These are phyloP conservation scores for Moniliella sp. DNA, from an alignment of 1,284 basidiomycete species.

Conservation along the genomic window DNA sequence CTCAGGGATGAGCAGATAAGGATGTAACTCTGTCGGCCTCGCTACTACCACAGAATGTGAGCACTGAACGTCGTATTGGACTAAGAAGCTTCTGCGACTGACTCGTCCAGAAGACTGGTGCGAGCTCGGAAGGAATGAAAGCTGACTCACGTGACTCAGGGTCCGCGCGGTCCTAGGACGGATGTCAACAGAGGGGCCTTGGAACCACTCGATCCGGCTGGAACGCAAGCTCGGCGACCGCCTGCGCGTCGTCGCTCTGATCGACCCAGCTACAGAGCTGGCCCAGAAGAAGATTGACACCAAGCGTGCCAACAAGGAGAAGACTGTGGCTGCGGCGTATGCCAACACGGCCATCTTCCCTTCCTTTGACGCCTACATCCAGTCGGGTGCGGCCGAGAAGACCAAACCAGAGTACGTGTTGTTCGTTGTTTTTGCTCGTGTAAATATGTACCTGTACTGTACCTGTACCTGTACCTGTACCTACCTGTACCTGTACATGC, in stretches of 20 bases:
- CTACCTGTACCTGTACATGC: neutral
- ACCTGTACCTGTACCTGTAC: neutral
- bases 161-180: too few relatives aligned
- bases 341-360: constrained; percentile 69
- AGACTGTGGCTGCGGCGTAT: constrained; percentile 82
- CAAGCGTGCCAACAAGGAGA: constrained; percentile 81
- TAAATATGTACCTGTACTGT: neutral
- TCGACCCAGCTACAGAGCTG: constrained; percentile 69
- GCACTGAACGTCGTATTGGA: too few relatives aligned
- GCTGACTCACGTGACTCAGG: too few relatives aligned
- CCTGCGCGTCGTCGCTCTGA: constrained; percentile 78
- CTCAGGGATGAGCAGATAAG: too few relatives aligned
- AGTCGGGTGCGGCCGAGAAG: constrained; percentile 42
- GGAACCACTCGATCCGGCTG: constrained; percentile 33
- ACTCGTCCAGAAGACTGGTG: too few relatives aligned
- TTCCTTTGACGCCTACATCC: constrained; percentile 61
- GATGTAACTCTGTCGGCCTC: too few relatives aligned
- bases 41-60: too few relatives aligned
- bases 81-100: too few relatives aligned
- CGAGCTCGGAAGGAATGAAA: too few relatives aligned
- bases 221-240: constrained; percentile 67
- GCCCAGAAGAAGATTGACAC: constrained; percentile 59
- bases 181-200: constrained; percentile 33
- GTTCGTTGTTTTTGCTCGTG: constrained; percentile 1
- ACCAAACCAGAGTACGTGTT: constrained; percentile 33